A percentile compares a stretch with the other conserved stretches of the same genome.
phyloP scores from a whole-genome alignment of 2,329 filamentous ascomycete species.

The Penicillium sp. region DNA sequence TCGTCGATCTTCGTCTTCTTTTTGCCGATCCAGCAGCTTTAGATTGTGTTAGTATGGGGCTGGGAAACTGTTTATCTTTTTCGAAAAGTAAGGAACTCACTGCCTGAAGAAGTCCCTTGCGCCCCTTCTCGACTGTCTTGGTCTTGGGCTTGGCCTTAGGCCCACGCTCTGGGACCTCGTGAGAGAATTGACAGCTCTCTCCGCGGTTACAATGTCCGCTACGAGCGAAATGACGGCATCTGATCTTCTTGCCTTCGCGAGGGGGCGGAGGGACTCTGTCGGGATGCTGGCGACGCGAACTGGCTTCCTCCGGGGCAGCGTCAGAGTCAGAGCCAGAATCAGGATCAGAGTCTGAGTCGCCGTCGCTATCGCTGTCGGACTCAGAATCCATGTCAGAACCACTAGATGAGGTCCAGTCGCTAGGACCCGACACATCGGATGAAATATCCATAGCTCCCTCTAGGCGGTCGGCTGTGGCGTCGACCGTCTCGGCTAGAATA shows the following conservation, averaged over 20 bases:
- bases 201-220: slow-evolving; percentile 42
- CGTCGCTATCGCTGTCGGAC: slow-evolving; percentile 24
- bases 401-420: slow-evolving; percentile 40
- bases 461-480: slow-evolving; percentile 2
- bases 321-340: no score
- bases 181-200: slow-evolving; percentile 40
- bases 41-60: slow-evolving; percentile 3
- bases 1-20: slow-evolving; percentile 39
- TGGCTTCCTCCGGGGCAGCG: slow-evolving; percentile 41
- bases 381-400: slow-evolving; percentile 21
- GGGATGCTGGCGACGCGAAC: slow-evolving; percentile 38
- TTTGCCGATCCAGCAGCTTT: slow-evolving; percentile 41
- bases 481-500: neutral
- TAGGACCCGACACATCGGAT: slow-evolving; percentile 22
- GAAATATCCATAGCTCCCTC: slow-evolving; percentile 12
- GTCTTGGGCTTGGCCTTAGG: slow-evolving; percentile 29
- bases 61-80: neutral
- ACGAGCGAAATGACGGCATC: slow-evolving; percentile 41
- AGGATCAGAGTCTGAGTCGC: no score
- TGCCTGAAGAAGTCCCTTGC: slow-evolving; percentile 43
- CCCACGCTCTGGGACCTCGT: slow-evolving; percentile 33
- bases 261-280: slow-evolving; percentile 38
- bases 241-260: slow-evolving; percentile 30
- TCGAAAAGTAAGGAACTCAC: slow-evolving; percentile 24
- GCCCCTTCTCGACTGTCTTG: slow-evolving; percentile 21